Base-by-base conservation (phyloP, 2,329 filamentous ascomycete species). In the Ophiocordyceps camponoti-rufipedis region DNA sequence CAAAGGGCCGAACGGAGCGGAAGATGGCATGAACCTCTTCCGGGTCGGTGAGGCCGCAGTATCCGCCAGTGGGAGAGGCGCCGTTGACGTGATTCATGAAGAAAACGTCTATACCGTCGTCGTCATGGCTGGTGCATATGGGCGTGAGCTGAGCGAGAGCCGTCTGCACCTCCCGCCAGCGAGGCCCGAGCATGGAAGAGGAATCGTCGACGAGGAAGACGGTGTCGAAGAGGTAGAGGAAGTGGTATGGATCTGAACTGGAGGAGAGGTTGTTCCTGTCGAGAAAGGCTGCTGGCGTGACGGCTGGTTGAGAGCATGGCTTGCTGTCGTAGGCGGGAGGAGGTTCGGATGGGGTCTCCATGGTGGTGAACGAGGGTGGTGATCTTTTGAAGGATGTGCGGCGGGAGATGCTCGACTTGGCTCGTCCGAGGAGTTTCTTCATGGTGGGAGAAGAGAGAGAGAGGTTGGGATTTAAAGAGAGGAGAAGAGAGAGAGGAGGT, bases 131-230 rank as follows among this genome's bases (percentile, higher is more conserved):
- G 1, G 85, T 84, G 63, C 88, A 93, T 55, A 94, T 82, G 0
- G 85, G 85, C 0, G 85, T 74, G 55, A 96, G 87, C 43, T 76
- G 70, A 31, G 71, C 64, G 2, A 96, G 72, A 1, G 82, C 85
- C 9, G 72, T 66, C 28, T 71, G 65, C 0, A 85, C 84, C 60
- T 95, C 84, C 12, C 65, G 61, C 89, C 89, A 96, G 19, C 71
- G 73, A n/a, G 66, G 57, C 14, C 82, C 85, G 1, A 69, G 67
- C 89, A 96, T 96, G 53, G 82, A 88, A 5, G 78, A 76, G n/a
- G 81, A 87, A 66, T 96, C 89, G 58, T 96, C 89, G 56, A 96
- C 85, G 1, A 96, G 64, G 59, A 96, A 88, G 46, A 89, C 65
- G 31, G 87, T 95, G 63, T 96, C 86, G 58, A 94, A 95, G 14